These are phyloP conservation scores for Acacia acuminata DNA, from an alignment of 306 rosid species.

Conservation along the genomic window DNA sequence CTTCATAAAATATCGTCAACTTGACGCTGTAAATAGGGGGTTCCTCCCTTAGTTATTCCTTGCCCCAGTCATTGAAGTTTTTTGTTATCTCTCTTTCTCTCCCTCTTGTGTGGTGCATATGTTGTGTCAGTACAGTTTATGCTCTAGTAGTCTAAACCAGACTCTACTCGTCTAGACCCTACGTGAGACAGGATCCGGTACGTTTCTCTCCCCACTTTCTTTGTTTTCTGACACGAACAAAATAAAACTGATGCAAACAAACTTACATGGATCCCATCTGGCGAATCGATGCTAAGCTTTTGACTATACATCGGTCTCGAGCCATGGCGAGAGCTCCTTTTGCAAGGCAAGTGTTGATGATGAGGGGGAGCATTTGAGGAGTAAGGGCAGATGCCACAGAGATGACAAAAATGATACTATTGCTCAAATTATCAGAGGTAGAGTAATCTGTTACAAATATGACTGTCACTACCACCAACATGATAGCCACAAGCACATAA, in stretches of 20 bases:
- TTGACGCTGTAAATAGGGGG: no score
- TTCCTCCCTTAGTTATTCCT: no score
- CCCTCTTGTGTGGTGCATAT: no score
- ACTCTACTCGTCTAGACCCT: no score
- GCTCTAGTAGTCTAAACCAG: no score
- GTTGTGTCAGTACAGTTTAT: no score
- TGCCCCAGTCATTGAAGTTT: no score
- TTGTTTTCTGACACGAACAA: background rate
- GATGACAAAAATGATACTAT: constrained; percentile 62
- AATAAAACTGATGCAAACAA: background rate
- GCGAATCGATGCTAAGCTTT: constrained; percentile 64
- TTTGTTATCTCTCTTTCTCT: no score
- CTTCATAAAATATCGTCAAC: no score
- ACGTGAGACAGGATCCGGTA: no score
- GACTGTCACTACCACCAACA: constrained; percentile 63
- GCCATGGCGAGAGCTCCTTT: constrained; percentile 94
- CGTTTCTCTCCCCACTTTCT: no score
- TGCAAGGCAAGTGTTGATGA: constrained; percentile 75
- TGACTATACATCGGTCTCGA: constrained; percentile 79
- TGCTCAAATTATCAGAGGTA: constrained; percentile 47
- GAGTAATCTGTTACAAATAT: constrained; percentile 53
- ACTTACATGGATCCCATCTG: constrained; percentile 89
- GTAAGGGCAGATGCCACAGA: constrained; percentile 86
- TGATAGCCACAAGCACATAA: constrained; percentile 62
- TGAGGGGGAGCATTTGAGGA: constrained; percentile 92